Evolutionary conservation across 139 green algal species (phyloP), one percentile per base, ranked within the genome.

Genomic region (Raphidocelis subcapitata): DNA sequence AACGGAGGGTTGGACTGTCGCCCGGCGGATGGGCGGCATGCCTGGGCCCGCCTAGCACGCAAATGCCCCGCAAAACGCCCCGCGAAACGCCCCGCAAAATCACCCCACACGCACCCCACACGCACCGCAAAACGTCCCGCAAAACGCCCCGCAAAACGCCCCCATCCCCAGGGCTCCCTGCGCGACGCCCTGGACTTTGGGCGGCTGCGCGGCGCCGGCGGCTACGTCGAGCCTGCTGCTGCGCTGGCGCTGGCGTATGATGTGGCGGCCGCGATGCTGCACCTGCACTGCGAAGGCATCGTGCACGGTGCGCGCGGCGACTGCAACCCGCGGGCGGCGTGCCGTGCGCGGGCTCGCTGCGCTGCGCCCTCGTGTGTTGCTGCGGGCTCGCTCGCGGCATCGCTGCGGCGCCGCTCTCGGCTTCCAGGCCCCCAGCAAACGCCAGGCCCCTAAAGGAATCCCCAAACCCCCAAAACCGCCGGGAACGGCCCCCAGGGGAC

Each of bases 271-370:
- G 81, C 72, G 20, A 80, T 86, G 73, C 57, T 79, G 35, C 79
- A 86, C 76, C 77, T 86, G 37, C 81, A 86, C 61, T 65, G 37
- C 10, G 76, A 79, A 23, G 81, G 77, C 62, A 80, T 86, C 60
- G 72, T 86, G 21, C 81, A 86, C 60, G 73, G 65, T 41, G 80
- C 79, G 65, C 69, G 81, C 60, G 60, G 59, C 10, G 57, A n/a
- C n/a, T n/a, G n/a, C n/a, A n/a, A n/a, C n/a, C n/a, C 29, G 28
- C 29, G 28, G 5, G 57, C 26, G 16, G 5, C 5, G 20, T 24
- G 24, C 24, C 20, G 57, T 37, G 57, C 26, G 29, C 4, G 26
- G 20, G 57, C 26, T 20, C 5, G 14, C 8, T 5, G 5, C 10
- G 3, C 5, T 65, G 57, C 5, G 24, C 18, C 10, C 18, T 8